These are phyloP conservation scores for Penicillium hesseltinei DNA, from an alignment of 2,329 filamentous ascomycete species.

Conservation along the genomic window DNA sequence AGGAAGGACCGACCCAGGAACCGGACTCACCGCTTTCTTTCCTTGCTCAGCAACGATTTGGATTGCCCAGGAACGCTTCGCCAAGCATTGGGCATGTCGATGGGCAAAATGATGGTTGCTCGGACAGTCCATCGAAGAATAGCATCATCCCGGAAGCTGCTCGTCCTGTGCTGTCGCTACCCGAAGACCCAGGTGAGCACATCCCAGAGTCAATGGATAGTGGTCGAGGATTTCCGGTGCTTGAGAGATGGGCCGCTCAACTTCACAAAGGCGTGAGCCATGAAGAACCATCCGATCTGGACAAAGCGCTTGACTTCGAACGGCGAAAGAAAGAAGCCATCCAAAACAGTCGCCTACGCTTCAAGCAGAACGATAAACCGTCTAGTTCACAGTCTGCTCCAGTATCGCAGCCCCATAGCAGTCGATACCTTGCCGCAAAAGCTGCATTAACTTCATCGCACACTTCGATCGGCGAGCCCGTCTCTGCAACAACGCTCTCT, in stretches of 20 bases:
- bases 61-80: neutral
- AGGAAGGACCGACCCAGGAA: neutral
- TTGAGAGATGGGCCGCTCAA: constrained; percentile 24
- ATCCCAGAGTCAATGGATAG: constrained; percentile 16
- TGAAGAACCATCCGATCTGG: constrained; percentile 11
- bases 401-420: constrained; percentile 12
- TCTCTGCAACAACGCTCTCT: constrained; percentile 5
- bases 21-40: constrained; percentile 14
- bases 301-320: constrained; percentile 24
- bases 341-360: constrained; percentile 2
- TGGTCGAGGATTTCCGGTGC: constrained; percentile 22
- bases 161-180: neutral
- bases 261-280: constrained; percentile 11
- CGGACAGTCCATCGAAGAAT: neutral
- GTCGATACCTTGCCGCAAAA: constrained; percentile 21
- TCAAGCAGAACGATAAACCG: neutral
- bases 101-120: neutral
- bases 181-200: neutral
- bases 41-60: constrained; percentile 19
- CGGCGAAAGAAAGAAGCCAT: constrained; percentile 24
- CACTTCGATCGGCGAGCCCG: neutral
- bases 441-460: constrained; percentile 12
- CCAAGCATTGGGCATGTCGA: neutral
- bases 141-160: neutral
- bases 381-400: neutral